Base-by-base conservation (phyloP, 2,329 filamentous ascomycete species). In the Fusarium sterilihyphosum region DNA sequence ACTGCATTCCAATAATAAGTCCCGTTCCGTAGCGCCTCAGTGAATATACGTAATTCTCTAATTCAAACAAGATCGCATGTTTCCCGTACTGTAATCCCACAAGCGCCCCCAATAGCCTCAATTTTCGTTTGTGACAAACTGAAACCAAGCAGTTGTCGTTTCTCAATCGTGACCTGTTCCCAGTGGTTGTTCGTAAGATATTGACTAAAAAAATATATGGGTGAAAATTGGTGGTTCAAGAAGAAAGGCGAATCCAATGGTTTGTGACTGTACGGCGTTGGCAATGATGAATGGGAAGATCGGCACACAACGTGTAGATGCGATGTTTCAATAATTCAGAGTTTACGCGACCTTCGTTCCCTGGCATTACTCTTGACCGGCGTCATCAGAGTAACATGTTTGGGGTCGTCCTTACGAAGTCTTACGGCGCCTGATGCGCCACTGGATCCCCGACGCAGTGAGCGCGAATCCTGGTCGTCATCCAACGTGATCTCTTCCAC, bases 401-500 rank as follows among this genome's bases (percentile, higher is more conserved):
- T 89, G 50, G 81, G 78, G 52, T 89, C 88, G 43, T 89, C 86
- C 79, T 89, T 89, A 71, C 87, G 86, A 35, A 89, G 82, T 66
- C 86, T 85, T 65, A 88, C 83, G 16, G 85, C 82, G 33, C 83
- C 83, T 16, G 83, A 78, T 46, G 87, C 83, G 24, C 84, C 83
- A 18, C 83, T 83, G 35, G 82, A 84, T 50, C 82, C 84, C 33
- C 85, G 85, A 41, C 86, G 83, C 22, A 88, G 79, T n/a, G 83
- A 77, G 35, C 85, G 83, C 31, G 85, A 73, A 43, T 88, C 85
- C 68, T 87, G 83, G 49, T 89, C 89, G 64, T 91, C 89, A 53
- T 91, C 90, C 26, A 91, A 84, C 35, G 87, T 87, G 65, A 92
- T 90, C 76, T 92, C 90, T 35, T 89, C 87, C 44, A 91, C 86